phyloP scores from a whole-genome alignment of 1,139 yeast genomes.

The Lodderomyces elongisporus region DNA sequence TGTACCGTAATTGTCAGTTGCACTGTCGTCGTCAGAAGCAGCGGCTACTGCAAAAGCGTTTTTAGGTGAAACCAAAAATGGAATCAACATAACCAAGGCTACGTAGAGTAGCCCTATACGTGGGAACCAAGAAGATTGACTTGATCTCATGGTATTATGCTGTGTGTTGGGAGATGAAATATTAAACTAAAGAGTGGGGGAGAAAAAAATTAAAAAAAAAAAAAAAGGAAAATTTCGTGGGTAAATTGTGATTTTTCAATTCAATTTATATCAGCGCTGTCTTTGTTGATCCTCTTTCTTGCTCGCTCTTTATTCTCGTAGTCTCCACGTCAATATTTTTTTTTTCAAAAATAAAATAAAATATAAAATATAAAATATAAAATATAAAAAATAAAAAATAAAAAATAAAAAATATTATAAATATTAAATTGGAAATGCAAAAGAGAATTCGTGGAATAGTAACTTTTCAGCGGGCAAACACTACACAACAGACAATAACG shows the following conservation, averaged over 20 bases:
- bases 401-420: no score
- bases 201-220: constrained; percentile 2
- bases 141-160: constrained; percentile 7
- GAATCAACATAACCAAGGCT: constrained; percentile 36
- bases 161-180: not conserved
- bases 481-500: no score
- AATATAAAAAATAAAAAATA: no score
- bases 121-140: constrained; percentile 11
- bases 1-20: constrained; percentile 62
- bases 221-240: constrained; percentile 2
- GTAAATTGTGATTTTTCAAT: not conserved
- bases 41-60: constrained; percentile 17
- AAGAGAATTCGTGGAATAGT: no score
- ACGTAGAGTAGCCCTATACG: constrained; percentile 15
- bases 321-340: no score
- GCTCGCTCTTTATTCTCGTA: no score
- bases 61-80: constrained; percentile 37
- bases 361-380: no score
- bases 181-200: not conserved
- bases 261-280: no score
- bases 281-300: no score
- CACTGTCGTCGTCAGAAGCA: constrained; percentile 30
- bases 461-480: no score
- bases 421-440: no score
- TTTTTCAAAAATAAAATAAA: no score